Evolutionary conservation across 371 early-diverging fungal genomes (phyloP).

Genomic region (Agmasoma carcini): DNA sequence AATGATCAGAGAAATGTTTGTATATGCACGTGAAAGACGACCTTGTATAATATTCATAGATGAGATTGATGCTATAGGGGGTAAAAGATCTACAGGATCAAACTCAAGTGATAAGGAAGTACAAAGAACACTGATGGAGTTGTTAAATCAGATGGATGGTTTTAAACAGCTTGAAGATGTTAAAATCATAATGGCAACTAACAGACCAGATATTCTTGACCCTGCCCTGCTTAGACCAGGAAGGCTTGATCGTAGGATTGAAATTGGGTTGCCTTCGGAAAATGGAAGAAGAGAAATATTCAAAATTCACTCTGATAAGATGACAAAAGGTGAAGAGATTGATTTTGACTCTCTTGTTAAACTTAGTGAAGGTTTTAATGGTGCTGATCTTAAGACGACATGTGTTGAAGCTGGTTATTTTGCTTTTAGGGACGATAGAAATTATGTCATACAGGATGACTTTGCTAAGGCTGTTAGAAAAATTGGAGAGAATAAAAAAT

Average conservation of each 20-base stretch:
- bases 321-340: conserved; percentile 83
- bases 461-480: conserved; percentile 98
- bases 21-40: conserved; percentile 88
- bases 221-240: conserved; percentile 93
- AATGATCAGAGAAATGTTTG: conserved; percentile 93
- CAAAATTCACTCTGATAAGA: conserved; percentile 78
- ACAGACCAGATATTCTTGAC: conserved; percentile 93
- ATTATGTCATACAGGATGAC: conserved; percentile 88
- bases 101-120: conserved; percentile 97
- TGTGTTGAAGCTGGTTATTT: conserved; percentile 99
- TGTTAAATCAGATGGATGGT: conserved; percentile 97
- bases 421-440: conserved; percentile 94
- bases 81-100: conserved; percentile 89
- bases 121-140: conserved; percentile 96
- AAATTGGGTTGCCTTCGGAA: conserved; percentile 83
- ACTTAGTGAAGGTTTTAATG: conserved; percentile 90
- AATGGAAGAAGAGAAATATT: conserved; percentile 81
- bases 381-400: conserved; percentile 93
- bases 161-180: conserved; percentile 92
- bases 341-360: conserved; percentile 87
- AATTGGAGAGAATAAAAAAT: conserved; percentile 87
- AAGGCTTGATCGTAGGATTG: conserved; percentile 90
- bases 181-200: conserved; percentile 97
- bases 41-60: conserved; percentile 99
- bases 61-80: conserved; percentile 99